Conservation (phyloP, 1,139 yeast species). For the Candida glucosophila region DNA sequence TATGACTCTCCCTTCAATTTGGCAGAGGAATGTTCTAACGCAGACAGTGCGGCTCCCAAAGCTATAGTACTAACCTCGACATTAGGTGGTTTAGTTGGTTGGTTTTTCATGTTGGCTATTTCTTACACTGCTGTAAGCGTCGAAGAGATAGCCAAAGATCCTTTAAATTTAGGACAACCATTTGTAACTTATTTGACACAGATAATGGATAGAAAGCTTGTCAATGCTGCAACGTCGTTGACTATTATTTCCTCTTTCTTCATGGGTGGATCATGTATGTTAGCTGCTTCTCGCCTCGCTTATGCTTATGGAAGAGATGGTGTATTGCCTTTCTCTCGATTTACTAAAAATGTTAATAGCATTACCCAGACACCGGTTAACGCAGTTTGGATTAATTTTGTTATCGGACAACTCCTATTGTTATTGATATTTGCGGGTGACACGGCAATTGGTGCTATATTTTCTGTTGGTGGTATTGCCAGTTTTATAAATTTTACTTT, state of each 20-base stretch:
- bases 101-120: constrained; percentile 55
- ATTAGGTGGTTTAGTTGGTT: constrained; percentile 55
- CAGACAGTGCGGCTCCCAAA: constrained; percentile 55
- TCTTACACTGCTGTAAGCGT: constrained; percentile 56
- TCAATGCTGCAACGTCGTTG: constrained; percentile 48
- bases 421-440: constrained; percentile 60
- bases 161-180: constrained; percentile 54
- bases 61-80: constrained; percentile 61
- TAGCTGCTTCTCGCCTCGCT: constrained; percentile 63
- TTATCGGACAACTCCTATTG: constrained; percentile 48
- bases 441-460: constrained; percentile 64
- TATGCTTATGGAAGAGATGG: constrained; percentile 67
- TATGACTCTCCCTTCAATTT: constrained; percentile 70
- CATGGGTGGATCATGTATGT: constrained; percentile 66
- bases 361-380: constrained; percentile 56
- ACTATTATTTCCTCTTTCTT: constrained; percentile 53
- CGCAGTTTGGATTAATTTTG: constrained; percentile 60
- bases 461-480: constrained; percentile 70
- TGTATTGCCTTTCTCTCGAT: constrained; percentile 52
- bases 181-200: constrained; percentile 52
- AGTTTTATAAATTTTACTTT: constrained; percentile 64
- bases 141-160: constrained; percentile 40
- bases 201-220: constrained; percentile 35
- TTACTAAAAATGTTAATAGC: constrained; percentile 46
- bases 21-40: constrained; percentile 64